phyloP scores from a whole-genome alignment of 2,329 filamentous ascomycete species.

The Fusarium euwallaceae region DNA sequence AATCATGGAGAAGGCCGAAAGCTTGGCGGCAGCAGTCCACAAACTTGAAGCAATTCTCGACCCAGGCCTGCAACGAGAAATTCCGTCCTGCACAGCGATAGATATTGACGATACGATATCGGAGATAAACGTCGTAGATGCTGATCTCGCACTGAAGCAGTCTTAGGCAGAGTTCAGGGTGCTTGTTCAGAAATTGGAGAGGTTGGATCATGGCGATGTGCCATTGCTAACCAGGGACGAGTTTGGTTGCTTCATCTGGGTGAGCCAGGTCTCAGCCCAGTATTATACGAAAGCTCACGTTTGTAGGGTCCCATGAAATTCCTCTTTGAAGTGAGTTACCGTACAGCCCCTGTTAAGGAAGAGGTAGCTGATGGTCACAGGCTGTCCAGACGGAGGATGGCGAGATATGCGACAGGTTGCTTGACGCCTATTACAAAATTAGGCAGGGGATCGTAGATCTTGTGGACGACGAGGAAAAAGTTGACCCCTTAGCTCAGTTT shows the following conservation, averaged over 20 bases:
- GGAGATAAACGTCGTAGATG: not conserved
- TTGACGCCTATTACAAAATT: slow-evolving; percentile 17
- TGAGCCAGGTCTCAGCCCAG: not conserved
- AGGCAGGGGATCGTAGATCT: slow-evolving; percentile 7
- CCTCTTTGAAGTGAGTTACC: slow-evolving; percentile 2
- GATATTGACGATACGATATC: not conserved
- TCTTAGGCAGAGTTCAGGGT: not conserved
- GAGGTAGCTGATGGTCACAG: slow-evolving; percentile 1
- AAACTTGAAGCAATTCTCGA: not conserved
- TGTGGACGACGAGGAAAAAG: not conserved
- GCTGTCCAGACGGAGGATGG: slow-evolving; percentile 2
- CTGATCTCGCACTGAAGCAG: not conserved
- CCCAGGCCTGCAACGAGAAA: not conserved
- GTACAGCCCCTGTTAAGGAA: not conserved
- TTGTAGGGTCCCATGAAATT: slow-evolving; percentile 29
- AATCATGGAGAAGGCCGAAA: not conserved
- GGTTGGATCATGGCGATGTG: slow-evolving; percentile 9
- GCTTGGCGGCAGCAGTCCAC: not conserved
- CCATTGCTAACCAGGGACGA: slow-evolving; percentile 14
- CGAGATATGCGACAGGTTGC: slow-evolving; percentile 5
- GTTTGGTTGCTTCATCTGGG: slow-evolving; percentile 23
- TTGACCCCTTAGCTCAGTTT: not conserved
- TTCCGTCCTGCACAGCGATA: not conserved
- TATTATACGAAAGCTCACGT: not conserved
- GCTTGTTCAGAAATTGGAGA: slow-evolving; percentile 22